phyloP scores from a whole-genome alignment of 352 stramenopile genomes.

The Phytophthora sp. region DNA sequence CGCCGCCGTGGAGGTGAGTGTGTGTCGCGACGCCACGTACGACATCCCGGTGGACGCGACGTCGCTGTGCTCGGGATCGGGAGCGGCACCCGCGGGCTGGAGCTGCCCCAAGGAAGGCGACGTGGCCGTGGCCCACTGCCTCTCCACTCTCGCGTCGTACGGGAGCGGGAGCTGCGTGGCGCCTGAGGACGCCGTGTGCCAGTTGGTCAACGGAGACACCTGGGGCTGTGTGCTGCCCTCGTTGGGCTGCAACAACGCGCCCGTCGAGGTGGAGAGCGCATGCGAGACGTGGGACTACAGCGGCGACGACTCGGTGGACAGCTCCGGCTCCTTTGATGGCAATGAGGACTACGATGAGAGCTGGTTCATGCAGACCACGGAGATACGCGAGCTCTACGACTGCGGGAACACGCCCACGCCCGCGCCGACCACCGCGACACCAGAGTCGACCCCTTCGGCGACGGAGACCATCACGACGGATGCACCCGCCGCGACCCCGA shows the following conservation, averaged over 20 bases:
- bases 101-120: slow-evolving; percentile 44
- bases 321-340: slow-evolving; percentile 24
- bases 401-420: slow-evolving; percentile 36
- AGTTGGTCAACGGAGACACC: slow-evolving; percentile 37
- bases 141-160: slow-evolving; percentile 42
- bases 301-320: slow-evolving; percentile 28
- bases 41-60: slow-evolving; percentile 26
- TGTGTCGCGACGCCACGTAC: slow-evolving; percentile 57
- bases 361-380: slow-evolving; percentile 40
- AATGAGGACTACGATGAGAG: slow-evolving; percentile 39
- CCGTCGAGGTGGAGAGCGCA: slow-evolving; percentile 4
- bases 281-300: slow-evolving; percentile 46
- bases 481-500: slow-evolving; percentile 8
- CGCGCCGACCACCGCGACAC: slow-evolving; percentile 28
- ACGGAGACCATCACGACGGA: slow-evolving; percentile 13
- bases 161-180: slow-evolving; percentile 35
- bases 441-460: slow-evolving; percentile 18
- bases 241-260: slow-evolving; percentile 32
- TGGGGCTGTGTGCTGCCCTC: slow-evolving; percentile 59
- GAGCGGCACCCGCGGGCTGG: slow-evolving; percentile 30
- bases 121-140: slow-evolving; percentile 45
- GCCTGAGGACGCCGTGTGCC: slow-evolving; percentile 45
- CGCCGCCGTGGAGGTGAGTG: slow-evolving; percentile 38
- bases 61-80: slow-evolving; percentile 40
- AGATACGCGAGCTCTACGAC: slow-evolving; percentile 34